Evolutionary conservation across 257 asterid genomes (phyloP), one percentile per base, ranked within the genome.

Genomic region (Rhazya stricta): DNA sequence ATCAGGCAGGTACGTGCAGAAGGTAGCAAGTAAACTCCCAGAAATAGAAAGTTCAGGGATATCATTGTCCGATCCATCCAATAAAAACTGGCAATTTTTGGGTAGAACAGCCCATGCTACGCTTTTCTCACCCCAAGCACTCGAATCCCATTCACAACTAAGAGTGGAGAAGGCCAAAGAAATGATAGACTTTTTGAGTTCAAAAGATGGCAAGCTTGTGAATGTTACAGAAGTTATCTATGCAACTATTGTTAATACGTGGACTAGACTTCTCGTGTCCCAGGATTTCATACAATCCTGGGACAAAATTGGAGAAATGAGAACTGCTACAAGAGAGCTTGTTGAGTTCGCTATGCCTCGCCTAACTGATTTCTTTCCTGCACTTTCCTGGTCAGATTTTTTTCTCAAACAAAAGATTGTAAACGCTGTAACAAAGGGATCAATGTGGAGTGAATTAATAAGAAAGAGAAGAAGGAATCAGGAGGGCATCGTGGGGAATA

Each of bases 121-220:
- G 34, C 48, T 76, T 21, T 76, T 69, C 48, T 68, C 79, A 3
- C 13, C 48, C 9, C 29, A 19, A 30, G 79, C 75, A 9, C 58
- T 76, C 2, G 70, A 56, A 69, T 6, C 51, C 6, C 70, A 57
- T 29, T 36, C 75, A 2, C 1, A 57, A 5, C 1, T 57, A 0
- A 42, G 79, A 30, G n/a, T 32, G 11, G 12, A 29, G 0, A 56
- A 53, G 46, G 60, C 43, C 50, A 34, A 57, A 23, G 25, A 56
- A 9, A 68, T 68, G 79, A 0, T 57, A 10, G 75, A 69, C 0
- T 76, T 25, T 48, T 45, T 76, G 69, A 41, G 5, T 8, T 37
- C 57, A 15, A 53, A 29, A 58, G 37, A 69, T 9, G 79, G 79
- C 1, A 0, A 76, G 10, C 19, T 42, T 2, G 75, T 76, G 75